phyloP scores from a whole-genome alignment of 139 green algal genomes.

The Tetratostichococcus sp. region DNA sequence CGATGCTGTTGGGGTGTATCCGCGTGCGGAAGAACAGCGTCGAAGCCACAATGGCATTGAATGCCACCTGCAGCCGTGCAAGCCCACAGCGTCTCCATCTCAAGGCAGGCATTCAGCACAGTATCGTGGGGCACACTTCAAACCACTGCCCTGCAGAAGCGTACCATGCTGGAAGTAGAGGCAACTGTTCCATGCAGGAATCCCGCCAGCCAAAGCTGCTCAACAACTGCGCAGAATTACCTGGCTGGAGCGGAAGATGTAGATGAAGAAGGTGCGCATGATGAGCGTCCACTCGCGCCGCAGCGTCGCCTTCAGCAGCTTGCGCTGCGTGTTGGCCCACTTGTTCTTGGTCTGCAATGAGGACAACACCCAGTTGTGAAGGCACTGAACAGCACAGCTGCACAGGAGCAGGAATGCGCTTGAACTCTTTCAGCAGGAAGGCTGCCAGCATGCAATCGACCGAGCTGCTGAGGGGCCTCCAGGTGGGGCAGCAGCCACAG shows the following conservation, averaged over 20 bases:
- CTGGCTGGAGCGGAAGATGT: constrained; percentile 30
- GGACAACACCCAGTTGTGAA: no score
- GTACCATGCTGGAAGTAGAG: not conserved
- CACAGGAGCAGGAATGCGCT: no score
- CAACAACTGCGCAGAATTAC: not conserved
- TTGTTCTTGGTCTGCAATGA: not conserved
- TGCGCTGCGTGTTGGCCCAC: not conserved
- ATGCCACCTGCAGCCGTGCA: not conserved
- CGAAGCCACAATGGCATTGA: not conserved
- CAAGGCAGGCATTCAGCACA: no score
- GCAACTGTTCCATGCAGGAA: no score
- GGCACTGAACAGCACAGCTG: no score
- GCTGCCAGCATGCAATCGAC: no score
- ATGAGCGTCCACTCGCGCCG: constrained; percentile 42
- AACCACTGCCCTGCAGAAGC: no score
- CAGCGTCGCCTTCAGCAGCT: constrained; percentile 28
- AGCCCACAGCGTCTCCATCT: no score
- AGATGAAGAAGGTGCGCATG: constrained; percentile 43
- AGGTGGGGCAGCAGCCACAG: no score
- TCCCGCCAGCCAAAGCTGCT: not conserved
- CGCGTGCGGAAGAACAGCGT: not conserved
- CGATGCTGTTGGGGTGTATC: not conserved
- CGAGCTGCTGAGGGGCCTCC: no score
- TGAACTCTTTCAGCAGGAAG: no score
- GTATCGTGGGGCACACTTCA: no score